phyloP scores from a whole-genome alignment of 179 eudicot genomes.

The Amaranthus tricolor region DNA sequence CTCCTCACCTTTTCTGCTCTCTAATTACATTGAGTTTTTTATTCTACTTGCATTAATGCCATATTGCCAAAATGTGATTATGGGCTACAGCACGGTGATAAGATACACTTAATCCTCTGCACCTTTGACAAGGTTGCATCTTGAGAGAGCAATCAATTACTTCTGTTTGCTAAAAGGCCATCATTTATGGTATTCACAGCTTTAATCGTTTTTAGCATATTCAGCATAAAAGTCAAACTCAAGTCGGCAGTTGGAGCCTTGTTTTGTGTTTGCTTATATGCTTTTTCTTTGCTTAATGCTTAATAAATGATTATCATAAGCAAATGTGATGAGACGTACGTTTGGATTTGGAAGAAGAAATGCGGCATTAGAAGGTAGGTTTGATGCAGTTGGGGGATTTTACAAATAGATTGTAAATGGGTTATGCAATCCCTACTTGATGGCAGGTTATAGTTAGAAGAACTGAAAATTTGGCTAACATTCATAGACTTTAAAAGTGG shows the following conservation, averaged over 20 bases:
- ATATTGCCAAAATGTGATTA: too few relatives aligned
- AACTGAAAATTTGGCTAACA: neutral
- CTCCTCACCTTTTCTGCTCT: too few relatives aligned
- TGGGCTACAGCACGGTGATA: too few relatives aligned
- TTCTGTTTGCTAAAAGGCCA: slow-evolving; percentile 6
- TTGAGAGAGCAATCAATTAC: neutral
- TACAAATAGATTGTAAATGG: neutral
- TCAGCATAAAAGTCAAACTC: neutral
- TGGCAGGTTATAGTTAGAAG: neutral
- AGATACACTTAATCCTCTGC: neutral
- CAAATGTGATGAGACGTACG: neutral
- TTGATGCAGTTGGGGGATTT: neutral
- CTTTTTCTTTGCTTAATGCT: slow-evolving; percentile 5
- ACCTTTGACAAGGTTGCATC: slow-evolving; percentile 10
- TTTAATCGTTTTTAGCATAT: neutral
- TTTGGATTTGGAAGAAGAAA: neutral
- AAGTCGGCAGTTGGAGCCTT: neutral
- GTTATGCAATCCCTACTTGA: neutral
- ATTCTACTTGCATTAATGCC: too few relatives aligned
- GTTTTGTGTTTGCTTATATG: neutral
- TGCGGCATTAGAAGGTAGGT: slow-evolving; percentile 6
- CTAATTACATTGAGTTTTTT: too few relatives aligned
- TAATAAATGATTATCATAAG: neutral
- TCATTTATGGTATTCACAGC: neutral
- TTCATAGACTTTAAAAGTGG: neutral